Percentiles rank a stretch among this genome's conserved stretches.
These are phyloP conservation scores for Ceratocystis smalleyi DNA, from an alignment of 2,329 filamentous ascomycete species.

Conservation along the genomic window DNA sequence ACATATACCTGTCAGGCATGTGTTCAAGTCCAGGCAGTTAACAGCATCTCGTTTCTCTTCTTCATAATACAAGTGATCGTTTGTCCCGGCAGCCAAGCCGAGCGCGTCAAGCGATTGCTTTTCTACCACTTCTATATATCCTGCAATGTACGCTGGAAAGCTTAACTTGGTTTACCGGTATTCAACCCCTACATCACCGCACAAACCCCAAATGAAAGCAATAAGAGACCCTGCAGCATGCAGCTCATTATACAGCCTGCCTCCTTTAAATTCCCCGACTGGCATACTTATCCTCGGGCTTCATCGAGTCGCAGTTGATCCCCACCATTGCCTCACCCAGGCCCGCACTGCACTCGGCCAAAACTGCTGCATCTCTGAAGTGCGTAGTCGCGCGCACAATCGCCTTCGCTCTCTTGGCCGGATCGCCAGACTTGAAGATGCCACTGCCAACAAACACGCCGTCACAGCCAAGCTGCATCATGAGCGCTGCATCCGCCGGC, in stretches of 20 bases:
- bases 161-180: no score
- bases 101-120: no score
- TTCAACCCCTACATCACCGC: no score
- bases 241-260: not conserved
- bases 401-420: conserved; percentile 75
- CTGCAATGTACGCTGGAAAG: no score
- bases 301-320: conserved; percentile 70
- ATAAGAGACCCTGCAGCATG: not conserved
- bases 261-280: conserved; percentile 60
- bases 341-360: conserved; percentile 76
- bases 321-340: conserved; percentile 98
- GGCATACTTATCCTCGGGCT: conserved; percentile 65
- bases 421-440: conserved; percentile 93
- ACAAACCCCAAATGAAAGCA: not conserved
- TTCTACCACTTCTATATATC: no score
- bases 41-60: no score
- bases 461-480: conserved; percentile 99
- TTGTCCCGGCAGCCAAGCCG: no score
- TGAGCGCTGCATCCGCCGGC: conserved; percentile 80
- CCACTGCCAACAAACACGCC: conserved; percentile 94
- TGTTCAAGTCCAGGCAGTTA: no score
- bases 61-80: no score
- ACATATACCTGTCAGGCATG: no score
- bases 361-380: conserved; percentile 66
- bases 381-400: conserved; percentile 92